Conservation (phyloP, 1,284 basidiomycete genomes). For the Ceratobasidium sp. region DNA sequence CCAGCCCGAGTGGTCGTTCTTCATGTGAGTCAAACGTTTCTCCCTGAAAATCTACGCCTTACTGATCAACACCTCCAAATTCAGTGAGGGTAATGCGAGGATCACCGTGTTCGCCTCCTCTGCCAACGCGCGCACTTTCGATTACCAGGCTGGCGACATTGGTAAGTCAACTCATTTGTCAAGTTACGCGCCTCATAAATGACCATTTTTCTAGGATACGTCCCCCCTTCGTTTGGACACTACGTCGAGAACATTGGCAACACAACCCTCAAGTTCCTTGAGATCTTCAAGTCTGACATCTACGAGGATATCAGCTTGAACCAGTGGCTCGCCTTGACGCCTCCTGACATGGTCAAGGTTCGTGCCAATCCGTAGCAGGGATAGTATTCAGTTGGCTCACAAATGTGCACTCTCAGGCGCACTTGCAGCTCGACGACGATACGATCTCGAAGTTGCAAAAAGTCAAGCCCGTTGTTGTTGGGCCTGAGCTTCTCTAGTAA, state of each 20-base stretch:
- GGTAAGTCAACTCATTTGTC: constrained; percentile 60
- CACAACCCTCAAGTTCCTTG: constrained; percentile 71
- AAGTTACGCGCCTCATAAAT: background rate
- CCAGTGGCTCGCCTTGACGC: constrained; percentile 75
- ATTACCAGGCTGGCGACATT: constrained; percentile 61
- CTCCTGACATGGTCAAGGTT: constrained; percentile 69
- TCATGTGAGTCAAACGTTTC: constrained; percentile 48
- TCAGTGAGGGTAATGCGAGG: constrained; percentile 69
- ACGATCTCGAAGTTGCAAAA: constrained; percentile 67
- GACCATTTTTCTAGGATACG: constrained; percentile 60
- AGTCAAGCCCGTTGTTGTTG: constrained; percentile 67
- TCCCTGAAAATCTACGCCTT: background rate
- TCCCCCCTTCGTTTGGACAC: constrained; percentile 73
- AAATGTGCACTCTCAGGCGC: constrained; percentile 56
- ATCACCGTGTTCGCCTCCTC: constrained; percentile 12
- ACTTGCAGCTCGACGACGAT: constrained; percentile 68
- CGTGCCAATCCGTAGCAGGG: background rate
- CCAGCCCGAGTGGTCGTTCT: constrained; percentile 54
- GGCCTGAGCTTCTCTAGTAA: constrained; percentile 50
- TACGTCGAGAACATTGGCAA: constrained; percentile 79
- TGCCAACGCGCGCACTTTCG: constrained; percentile 11
- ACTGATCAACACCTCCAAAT: constrained; percentile 8
- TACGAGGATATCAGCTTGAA: constrained; percentile 71
- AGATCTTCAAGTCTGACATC: constrained; percentile 73
- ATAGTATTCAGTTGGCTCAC: background rate